Conservation (phyloP, 768 basidiomycete genomes). For the Candolleomyces aberdarensis region DNA sequence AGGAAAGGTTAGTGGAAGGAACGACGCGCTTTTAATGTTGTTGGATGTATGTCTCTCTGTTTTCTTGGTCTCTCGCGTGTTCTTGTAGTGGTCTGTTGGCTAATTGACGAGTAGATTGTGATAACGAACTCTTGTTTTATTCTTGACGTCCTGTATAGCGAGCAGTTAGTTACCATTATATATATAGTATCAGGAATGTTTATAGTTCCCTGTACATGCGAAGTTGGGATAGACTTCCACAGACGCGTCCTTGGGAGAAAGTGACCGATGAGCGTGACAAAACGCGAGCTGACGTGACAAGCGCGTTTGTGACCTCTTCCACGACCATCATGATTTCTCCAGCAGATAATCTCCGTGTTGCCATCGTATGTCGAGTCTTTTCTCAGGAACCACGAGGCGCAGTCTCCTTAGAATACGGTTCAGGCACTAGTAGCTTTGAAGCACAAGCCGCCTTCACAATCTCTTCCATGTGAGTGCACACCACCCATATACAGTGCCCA, state of each 20-base stretch:
- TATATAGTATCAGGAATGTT: too few relatives aligned
- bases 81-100: neutral
- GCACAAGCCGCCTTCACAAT: slow-evolving; percentile 40
- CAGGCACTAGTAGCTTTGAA: slow-evolving; percentile 47
- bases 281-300: neutral
- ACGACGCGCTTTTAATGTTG: neutral
- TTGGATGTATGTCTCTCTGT: neutral
- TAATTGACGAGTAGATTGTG: too few relatives aligned
- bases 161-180: too few relatives aligned
- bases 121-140: too few relatives aligned
- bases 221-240: too few relatives aligned
- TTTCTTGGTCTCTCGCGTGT: neutral
- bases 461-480: slow-evolving; percentile 34
- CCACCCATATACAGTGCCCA: neutral
- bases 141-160: too few relatives aligned
- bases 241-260: too few relatives aligned
- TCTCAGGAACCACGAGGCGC: neutral
- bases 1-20: neutral
- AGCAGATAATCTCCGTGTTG: slow-evolving; percentile 37
- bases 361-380: slow-evolving; percentile 27
- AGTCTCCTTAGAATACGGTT: neutral
- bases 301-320: neutral
- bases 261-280: too few relatives aligned
- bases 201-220: too few relatives aligned
- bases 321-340: neutral